Base-by-base conservation (phyloP, 2,329 filamentous ascomycete genomes). In the Ophiostoma himal-ulmi region DNA sequence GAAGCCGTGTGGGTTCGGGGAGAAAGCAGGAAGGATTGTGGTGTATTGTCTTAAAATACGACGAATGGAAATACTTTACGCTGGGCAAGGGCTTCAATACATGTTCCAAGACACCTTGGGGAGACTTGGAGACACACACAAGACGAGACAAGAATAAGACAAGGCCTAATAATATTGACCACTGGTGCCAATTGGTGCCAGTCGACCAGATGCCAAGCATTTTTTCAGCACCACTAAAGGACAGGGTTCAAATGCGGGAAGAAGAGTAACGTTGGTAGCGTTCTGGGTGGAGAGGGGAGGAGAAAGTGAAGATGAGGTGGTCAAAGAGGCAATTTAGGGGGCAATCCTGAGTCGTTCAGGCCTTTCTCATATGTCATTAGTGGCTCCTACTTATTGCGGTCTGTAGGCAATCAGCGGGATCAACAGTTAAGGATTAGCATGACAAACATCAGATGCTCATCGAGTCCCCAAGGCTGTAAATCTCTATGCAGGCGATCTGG, bases 1-100 rank as follows among this genome's bases (percentile, higher is more conserved):
- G 52, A 57, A 26, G 14, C 52, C 41, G 48, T n/a, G 64, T 72
- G 71, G 71, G 71, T 72, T 70, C 71, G 71, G 71, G 69, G 69
- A 72, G 69, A 69, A 72, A 57, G 48, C 41, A 37, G 34, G 60
- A 20, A 64, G 17, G 14, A 64, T 37, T 57, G 36, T 22, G 60
- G 57, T 57, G 57, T 62, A 57, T 10, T 54, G 48, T 54, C 48
- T 26, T 54, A 22, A 10, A 57, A 57, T 57, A 57, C 52, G 52
- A 57, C 52, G 52, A 26, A 57, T 57, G 57, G 57, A 62, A 36
- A 30, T 22, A 62, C 26, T n/a, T 48, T 20, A 48, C 17, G 52
- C 52, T 57, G 8, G 22, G 11, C 52, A 57, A 26, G 52, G 52
- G 52, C 52, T 20, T 64, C 57, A 34, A 22, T 37, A 37, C 30